Conservation (phyloP, 176 grass and related monocot species). For the Oryza meridionalis region DNA sequence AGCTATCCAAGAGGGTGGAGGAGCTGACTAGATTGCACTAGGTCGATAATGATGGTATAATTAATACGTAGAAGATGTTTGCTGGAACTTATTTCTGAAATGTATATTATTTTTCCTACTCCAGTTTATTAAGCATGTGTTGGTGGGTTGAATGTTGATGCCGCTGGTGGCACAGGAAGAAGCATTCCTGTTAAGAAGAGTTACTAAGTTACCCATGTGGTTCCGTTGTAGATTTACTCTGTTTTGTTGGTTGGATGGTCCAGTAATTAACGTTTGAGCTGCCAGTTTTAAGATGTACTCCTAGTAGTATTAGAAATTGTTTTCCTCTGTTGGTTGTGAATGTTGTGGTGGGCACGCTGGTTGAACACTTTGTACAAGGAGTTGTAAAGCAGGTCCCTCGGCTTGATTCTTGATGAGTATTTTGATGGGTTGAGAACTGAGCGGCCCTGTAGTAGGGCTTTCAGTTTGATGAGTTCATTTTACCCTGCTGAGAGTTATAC, state of each 20-base stretch:
- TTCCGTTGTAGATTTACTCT: constrained; percentile 1
- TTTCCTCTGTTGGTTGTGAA: too few species aligned
- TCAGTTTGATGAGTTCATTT: too few species aligned
- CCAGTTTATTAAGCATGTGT: background rate
- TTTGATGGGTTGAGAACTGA: too few species aligned
- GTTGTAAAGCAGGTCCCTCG: too few species aligned
- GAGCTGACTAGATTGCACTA: constrained; percentile 94
- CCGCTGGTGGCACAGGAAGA: background rate
- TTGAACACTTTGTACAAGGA: too few species aligned
- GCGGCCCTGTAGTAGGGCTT: too few species aligned
- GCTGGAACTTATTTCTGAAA: constrained; percentile 10
- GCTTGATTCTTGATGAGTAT: too few species aligned
- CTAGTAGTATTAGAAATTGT: too few species aligned
- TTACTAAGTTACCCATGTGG: background rate
- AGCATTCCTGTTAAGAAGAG: background rate
- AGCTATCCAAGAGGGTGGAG: constrained; percentile 88
- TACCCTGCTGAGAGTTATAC: too few species aligned
- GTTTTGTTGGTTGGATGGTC: background rate
- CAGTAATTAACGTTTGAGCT: background rate
- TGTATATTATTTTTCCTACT: constrained; percentile 2
- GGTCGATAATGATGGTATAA: background rate
- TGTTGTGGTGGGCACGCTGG: too few species aligned
- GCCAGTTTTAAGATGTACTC: background rate
- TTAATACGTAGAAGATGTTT: background rate
- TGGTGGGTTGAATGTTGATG: background rate